Percentiles rank a stretch among this genome's conserved stretches.
phyloP scores from a whole-genome alignment of 345 rosid genomes.

The Acer saccharum region DNA sequence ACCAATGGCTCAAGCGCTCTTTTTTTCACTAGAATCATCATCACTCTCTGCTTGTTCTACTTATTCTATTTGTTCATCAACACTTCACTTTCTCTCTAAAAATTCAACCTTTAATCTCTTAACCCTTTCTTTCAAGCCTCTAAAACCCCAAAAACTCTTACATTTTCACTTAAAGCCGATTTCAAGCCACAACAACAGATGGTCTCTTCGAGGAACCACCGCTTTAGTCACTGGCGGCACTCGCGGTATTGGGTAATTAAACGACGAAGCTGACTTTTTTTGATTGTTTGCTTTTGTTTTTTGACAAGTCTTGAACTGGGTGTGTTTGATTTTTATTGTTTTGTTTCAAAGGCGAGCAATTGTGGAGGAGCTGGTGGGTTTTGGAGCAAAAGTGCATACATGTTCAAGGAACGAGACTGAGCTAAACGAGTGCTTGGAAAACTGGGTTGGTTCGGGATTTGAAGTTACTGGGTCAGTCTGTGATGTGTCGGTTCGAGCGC shows the following conservation, averaged over 20 bases:
- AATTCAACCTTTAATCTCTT: not conserved
- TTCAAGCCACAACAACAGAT: slow-evolving; percentile 23
- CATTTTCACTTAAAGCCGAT: not conserved
- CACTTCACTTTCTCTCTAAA: not conserved
- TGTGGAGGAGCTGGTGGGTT: slow-evolving; percentile 67
- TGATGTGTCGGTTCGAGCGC: slow-evolving; percentile 51
- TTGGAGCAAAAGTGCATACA: slow-evolving; percentile 76
- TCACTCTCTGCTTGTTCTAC: not conserved
- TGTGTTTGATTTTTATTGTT: slow-evolving; percentile 16
- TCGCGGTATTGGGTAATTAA: slow-evolving; percentile 63
- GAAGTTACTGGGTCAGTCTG: slow-evolving; percentile 61
- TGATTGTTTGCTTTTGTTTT: not conserved
- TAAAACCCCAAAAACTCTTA: not conserved
- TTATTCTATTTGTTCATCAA: not conserved
- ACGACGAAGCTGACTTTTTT: not conserved
- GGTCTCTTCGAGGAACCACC: slow-evolving; percentile 58
- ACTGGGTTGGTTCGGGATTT: slow-evolving; percentile 48
- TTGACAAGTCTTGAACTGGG: not conserved
- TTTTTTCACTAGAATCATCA: not conserved
- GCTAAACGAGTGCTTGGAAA: slow-evolving; percentile 44
- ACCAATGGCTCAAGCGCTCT: not conserved
- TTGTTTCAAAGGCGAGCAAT: slow-evolving; percentile 53
- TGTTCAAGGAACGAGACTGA: slow-evolving; percentile 62
- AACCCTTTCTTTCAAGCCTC: not conserved
- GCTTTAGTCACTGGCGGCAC: slow-evolving; percentile 74